A percentile compares a stretch with the other conserved stretches of the same genome.
These are phyloP conservation scores for Calonectria montana DNA, from an alignment of 2,329 filamentous ascomycete genomes.

Conservation along the genomic window DNA sequence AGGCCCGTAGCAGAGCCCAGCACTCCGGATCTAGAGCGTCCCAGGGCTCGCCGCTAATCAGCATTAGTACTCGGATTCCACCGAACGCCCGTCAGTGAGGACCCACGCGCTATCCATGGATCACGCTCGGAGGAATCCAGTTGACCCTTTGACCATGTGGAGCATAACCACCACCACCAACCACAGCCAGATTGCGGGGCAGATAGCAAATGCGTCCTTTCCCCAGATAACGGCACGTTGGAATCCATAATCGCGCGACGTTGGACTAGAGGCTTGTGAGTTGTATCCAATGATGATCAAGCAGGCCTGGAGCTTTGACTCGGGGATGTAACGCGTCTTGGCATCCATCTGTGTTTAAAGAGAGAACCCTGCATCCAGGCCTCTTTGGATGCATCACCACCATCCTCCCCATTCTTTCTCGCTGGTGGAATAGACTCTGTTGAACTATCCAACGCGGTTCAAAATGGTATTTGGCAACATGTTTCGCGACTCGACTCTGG, in stretches of 20 bases:
- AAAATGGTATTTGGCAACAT: slow-evolving; percentile 16
- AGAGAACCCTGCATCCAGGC: not conserved
- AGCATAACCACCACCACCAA: no score
- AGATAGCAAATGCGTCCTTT: slow-evolving; percentile 13
- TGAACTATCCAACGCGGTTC: not conserved
- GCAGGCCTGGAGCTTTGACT: not conserved
- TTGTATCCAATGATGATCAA: not conserved
- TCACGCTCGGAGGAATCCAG: slow-evolving; percentile 28
- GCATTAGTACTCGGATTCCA: slow-evolving; percentile 20
- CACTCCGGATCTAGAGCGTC: not conserved
- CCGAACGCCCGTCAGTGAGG: slow-evolving; percentile 5
- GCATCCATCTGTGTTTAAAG: not conserved
- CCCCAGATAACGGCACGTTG: slow-evolving; percentile 10
- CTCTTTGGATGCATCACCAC: not conserved
- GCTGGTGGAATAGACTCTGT: not conserved
- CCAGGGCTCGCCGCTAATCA: not conserved
- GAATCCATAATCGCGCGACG: slow-evolving; percentile 10
- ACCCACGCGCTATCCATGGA: not conserved
- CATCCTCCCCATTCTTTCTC: not conserved
- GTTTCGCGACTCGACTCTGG: slow-evolving; percentile 23
- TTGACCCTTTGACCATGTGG: not conserved
- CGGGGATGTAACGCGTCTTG: not conserved
- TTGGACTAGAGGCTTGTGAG: not conserved
- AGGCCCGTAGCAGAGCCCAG: not conserved
- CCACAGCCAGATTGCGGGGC: slow-evolving; percentile 7